Evolutionary conservation across 1,284 basidiomycete genomes (phyloP), one percentile per base, ranked within the genome.

Genomic region (Pseudozyma hubeiensis): DNA sequence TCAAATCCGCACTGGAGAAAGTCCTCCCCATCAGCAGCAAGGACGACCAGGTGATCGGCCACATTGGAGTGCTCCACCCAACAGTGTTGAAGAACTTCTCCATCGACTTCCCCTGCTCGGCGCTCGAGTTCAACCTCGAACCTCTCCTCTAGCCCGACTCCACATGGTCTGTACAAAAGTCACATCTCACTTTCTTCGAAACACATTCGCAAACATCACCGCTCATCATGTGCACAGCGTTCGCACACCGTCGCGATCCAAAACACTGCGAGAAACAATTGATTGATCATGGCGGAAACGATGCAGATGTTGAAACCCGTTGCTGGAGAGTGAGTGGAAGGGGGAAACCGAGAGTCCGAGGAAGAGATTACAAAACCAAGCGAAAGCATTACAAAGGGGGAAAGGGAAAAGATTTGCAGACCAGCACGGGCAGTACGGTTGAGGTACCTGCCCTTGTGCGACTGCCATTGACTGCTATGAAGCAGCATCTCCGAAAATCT

Each of bases 71-170:
- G 0, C 45, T 84, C 13, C 82, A 84, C 53, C 82, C 82, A 9
- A 63, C 77, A 7, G 82, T 84, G 43, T 54, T 83, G 14, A 51
- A 58, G 5, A 75, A 74, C 52, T 84, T 81, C 48, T 58, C 64
- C 39, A 73, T 99, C 75, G 89, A 89, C 49, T 95, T 93, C 86
- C 97, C 96, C n/a, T 97, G 94, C 85, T 97, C 94, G 16, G 91
- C 91, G 10, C 87, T 99, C 64, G 97, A 99, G 88, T 93, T 99
- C 84, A 91, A 91, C 51, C 87, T 99, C 51, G 93, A 97, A 85
- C 91, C 91, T 14, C 94, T 99, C 88, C 90, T 93, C 86, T 94
- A 92, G 47, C 34, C n/a, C 17, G 17, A 5, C n/a, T 17, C 39
- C 34, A 30, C n/a, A 48, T 7, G 24, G 24, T 24, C 24, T 17